These are phyloP conservation scores for Candida oleophila DNA, from an alignment of 805 yeast genomes.

Conservation along the genomic window DNA sequence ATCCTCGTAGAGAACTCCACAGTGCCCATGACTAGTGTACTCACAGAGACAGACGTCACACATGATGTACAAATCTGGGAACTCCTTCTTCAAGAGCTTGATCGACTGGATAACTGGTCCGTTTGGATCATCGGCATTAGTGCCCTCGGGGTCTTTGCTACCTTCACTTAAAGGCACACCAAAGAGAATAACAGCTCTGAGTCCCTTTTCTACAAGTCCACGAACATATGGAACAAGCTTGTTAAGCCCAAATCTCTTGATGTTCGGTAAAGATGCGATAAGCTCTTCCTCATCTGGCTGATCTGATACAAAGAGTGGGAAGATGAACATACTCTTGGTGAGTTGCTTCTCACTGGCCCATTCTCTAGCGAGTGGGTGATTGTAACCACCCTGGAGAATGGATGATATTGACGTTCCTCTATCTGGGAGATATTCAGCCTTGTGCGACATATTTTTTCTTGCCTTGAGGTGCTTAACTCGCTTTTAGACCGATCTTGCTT, in stretches of 20 bases:
- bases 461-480: too few species aligned
- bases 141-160: conserved; percentile 76
- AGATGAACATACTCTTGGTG: conserved; percentile 84
- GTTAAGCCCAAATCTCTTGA: conserved; percentile 82
- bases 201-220: conserved; percentile 73
- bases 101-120: conserved; percentile 91
- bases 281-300: conserved; percentile 72
- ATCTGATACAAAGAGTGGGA: conserved; percentile 86
- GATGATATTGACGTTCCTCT: conserved; percentile 66
- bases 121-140: conserved; percentile 92
- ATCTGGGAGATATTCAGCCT: conserved; percentile 65
- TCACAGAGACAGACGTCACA: conserved; percentile 97
- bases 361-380: conserved; percentile 80
- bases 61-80: conserved; percentile 83
- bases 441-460: conserved; percentile 62
- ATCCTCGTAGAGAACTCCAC: conserved; percentile 87
- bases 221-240: conserved; percentile 71
- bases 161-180: conserved; percentile 84
- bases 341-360: conserved; percentile 91
- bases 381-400: conserved; percentile 89
- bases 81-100: conserved; percentile 57
- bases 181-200: conserved; percentile 81
- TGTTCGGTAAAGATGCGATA: conserved; percentile 82
- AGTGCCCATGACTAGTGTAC: conserved; percentile 96
- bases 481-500: too few species aligned